These are phyloP conservation scores for Trichoderma cornu-damae DNA, from an alignment of 2,329 filamentous ascomycete genomes.

Conservation along the genomic window DNA sequence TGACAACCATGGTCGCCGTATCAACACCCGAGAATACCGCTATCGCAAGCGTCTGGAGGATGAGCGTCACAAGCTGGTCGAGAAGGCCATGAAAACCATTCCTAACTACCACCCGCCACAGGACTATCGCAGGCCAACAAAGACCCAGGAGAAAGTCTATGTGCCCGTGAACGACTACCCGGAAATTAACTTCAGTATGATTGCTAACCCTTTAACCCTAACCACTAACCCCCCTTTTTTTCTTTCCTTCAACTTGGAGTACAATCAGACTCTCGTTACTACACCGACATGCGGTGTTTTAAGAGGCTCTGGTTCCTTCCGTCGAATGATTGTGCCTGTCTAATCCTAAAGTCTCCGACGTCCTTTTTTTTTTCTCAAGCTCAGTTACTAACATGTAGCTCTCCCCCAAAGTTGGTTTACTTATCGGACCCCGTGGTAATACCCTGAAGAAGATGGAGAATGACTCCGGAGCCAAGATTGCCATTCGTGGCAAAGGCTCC, in stretches of 20 bases:
- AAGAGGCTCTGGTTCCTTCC: conserved; percentile 30
- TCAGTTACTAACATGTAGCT: conserved; percentile 86
- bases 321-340: conserved; percentile 32
- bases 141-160: conserved; percentile 99
- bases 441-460: conserved; percentile 99
- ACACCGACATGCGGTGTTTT: conserved; percentile 30
- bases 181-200: conserved; percentile 99
- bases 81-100: conserved; percentile 99
- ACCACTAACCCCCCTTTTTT: conserved; percentile 42
- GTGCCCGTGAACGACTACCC: conserved; percentile 99
- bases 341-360: conserved; percentile 28
- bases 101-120: conserved; percentile 98
- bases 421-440: conserved; percentile 99
- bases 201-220: conserved; percentile 96
- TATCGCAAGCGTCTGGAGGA: conserved; percentile 98
- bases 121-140: conserved; percentile 97
- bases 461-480: conserved; percentile 96
- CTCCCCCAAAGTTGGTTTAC: conserved; percentile 93
- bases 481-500: conserved; percentile 98
- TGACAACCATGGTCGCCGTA: conserved; percentile 98
- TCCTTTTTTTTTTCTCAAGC: conserved; percentile 21
- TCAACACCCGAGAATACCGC: conserved; percentile 97
- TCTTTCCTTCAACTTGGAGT: conserved; percentile 39
- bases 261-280: conserved; percentile 39
- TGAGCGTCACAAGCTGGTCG: conserved; percentile 96